phyloP scores from a whole-genome alignment of 1,284 basidiomycete species.

The Fomitopsis pinicola region DNA sequence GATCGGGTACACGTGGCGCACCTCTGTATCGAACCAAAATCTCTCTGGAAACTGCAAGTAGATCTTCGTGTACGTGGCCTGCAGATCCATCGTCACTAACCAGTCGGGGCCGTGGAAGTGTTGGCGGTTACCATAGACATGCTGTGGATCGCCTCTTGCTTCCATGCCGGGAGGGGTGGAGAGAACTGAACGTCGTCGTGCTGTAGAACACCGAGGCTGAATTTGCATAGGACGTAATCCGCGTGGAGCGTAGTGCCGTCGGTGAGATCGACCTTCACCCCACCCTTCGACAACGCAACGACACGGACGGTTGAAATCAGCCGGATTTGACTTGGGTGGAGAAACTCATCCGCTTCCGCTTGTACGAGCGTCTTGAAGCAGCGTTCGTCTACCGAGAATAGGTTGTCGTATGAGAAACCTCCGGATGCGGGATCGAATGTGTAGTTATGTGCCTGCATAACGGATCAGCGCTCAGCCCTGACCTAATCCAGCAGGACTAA shows the following conservation, averaged over 20 bases:
- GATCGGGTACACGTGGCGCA: conserved; percentile 16
- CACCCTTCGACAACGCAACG: conserved; percentile 40
- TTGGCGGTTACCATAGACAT: conserved; percentile 50
- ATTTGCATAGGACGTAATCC: conserved; percentile 58
- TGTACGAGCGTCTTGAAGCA: conserved; percentile 57
- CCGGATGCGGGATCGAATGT: conserved; percentile 49
- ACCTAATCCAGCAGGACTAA: neutral
- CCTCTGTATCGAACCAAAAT: conserved; percentile 70
- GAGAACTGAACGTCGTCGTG: conserved; percentile 53
- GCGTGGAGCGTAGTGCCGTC: conserved; percentile 41
- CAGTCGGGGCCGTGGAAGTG: neutral
- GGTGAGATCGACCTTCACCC: conserved; percentile 37
- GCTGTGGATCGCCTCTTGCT: conserved; percentile 60
- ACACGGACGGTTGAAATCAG: conserved; percentile 49
- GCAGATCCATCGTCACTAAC: neutral
- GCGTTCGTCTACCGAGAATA: conserved; percentile 54
- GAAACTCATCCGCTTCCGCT: conserved; percentile 50
- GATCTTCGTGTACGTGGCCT: conserved; percentile 68
- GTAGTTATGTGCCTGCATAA: conserved; percentile 53
- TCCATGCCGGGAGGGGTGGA: conserved; percentile 58
- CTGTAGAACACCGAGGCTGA: conserved; percentile 62
- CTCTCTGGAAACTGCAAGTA: conserved; percentile 61
- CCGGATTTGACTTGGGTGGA: conserved; percentile 40
- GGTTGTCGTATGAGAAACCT: conserved; percentile 54
- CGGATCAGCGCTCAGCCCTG: neutral